phyloP scores from a whole-genome alignment of 176 grass and related monocot species.

The Poa annua region DNA sequence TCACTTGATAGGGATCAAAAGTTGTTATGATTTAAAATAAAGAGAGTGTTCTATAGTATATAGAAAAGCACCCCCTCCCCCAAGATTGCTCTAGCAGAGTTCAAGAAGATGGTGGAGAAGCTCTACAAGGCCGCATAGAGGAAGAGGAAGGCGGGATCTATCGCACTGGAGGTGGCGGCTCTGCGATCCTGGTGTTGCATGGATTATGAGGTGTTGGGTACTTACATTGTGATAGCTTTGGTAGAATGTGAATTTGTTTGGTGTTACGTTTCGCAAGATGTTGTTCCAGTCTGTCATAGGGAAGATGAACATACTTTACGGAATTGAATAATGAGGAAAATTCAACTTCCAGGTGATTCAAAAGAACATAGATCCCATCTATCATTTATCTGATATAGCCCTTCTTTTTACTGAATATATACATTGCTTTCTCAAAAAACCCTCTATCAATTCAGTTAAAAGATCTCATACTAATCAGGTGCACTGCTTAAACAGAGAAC shows the following conservation, averaged over 20 bases:
- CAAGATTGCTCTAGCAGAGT: conserved; percentile 52
- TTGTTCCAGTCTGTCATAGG: background rate
- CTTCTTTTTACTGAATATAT: background rate
- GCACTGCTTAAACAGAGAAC: background rate
- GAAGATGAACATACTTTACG: conserved; percentile 29
- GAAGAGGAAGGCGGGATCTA: background rate
- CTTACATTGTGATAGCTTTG: conserved; percentile 27
- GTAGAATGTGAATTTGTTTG: background rate
- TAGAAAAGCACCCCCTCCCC: too few relatives aligned
- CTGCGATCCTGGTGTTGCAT: background rate
- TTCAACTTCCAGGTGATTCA: background rate
- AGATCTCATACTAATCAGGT: background rate
- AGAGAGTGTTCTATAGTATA: too few relatives aligned
- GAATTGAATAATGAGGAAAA: background rate
- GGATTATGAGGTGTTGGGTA: background rate
- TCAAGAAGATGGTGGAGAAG: conserved; percentile 96
- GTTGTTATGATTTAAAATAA: too few relatives aligned
- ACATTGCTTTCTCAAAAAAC: background rate
- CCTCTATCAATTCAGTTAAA: too few relatives aligned
- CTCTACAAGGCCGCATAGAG: conserved; percentile 60
- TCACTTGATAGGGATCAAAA: too few relatives aligned
- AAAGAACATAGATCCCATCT: background rate
- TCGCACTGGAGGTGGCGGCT: background rate
- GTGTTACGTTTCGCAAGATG: background rate
- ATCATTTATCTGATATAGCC: background rate